Base-by-base conservation (phyloP, 129 eudicot genomes). In the Logfia minima region DNA sequence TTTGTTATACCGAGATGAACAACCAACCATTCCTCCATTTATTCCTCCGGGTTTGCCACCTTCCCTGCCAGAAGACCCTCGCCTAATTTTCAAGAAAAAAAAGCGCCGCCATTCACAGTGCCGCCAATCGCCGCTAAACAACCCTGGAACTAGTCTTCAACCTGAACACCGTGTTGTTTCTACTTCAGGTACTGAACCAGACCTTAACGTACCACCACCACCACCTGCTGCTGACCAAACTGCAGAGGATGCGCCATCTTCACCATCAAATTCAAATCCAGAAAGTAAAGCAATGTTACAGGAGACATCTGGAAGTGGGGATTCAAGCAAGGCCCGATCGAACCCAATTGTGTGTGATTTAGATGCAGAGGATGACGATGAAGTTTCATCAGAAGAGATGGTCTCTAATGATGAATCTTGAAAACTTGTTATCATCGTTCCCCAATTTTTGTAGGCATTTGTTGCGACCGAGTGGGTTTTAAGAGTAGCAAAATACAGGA, bases 11-110 rank as follows among this genome's bases (percentile, higher is more conserved):
- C 88, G 85, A 24, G 89, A 80, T 51, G 88, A 84, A 66, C 71
- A 77, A 26, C 84, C 93, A 16, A 70, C 81, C 31, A 89, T 94
- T 55, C 97, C 98, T 66, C 98, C 98, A 18, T 91, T 94, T 84
- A 35, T 86, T 5, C 79, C 77, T 58, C 96, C 96, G 1, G 88
- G 89, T 45, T 86, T 86, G 35, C 92, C 87, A 28, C 98, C 96
- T 66, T 55, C 86, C 4, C 75, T 62, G 32, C 98, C 98, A 24
- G 78, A 77, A 79, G 97, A 91, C 75, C 98, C 97, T 39, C 90
- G 92, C 16, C 75, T 22, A 48, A 64, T 74, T 22, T 76, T 87
- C 74, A 91, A 86, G 84, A 90, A 77, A 76, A 88, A 90, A 84
- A 86, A 72, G 26, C 61, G 48, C 68, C 79, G 64, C 64, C 75